Evolutionary conservation across 2,329 filamentous ascomycete genomes (phyloP).

Genomic region (Aspergillus puulaauensis): DNA sequence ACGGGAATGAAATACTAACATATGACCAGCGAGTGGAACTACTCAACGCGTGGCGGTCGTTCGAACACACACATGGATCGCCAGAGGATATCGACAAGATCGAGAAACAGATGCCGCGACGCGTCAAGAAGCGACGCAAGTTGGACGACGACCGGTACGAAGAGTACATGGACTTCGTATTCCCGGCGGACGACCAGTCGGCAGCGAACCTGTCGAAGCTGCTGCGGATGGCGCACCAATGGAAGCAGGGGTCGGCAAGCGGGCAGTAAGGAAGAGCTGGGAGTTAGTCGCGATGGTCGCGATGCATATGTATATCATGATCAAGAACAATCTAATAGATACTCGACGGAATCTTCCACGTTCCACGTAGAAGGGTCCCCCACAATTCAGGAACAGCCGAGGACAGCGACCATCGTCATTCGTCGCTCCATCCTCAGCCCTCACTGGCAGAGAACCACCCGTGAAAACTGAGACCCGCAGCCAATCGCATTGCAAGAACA

Average conservation of each 20-base stretch:
- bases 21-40: constrained; percentile 69
- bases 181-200: constrained; percentile 90
- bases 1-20: constrained; percentile 31
- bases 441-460: not conserved
- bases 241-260: constrained; percentile 65
- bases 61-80: constrained; percentile 82
- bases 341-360: not conserved
- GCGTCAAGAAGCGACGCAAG: constrained; percentile 87
- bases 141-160: constrained; percentile 91
- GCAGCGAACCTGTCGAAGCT: constrained; percentile 80
- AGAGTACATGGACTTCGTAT: constrained; percentile 96
- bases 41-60: constrained; percentile 87
- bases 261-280: not conserved
- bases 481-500: not conserved
- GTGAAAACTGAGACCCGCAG: not conserved
- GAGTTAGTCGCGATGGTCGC: not conserved
- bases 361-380: not conserved
- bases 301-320: not conserved
- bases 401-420: not conserved
- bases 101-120: constrained; percentile 88
- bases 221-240: constrained; percentile 80
- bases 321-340: not conserved
- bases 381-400: not conserved
- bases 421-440: not conserved
- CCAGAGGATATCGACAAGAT: constrained; percentile 75